phyloP scores from a whole-genome alignment of 192 early-diverging fungal genomes.

The Podila verticillata region DNA sequence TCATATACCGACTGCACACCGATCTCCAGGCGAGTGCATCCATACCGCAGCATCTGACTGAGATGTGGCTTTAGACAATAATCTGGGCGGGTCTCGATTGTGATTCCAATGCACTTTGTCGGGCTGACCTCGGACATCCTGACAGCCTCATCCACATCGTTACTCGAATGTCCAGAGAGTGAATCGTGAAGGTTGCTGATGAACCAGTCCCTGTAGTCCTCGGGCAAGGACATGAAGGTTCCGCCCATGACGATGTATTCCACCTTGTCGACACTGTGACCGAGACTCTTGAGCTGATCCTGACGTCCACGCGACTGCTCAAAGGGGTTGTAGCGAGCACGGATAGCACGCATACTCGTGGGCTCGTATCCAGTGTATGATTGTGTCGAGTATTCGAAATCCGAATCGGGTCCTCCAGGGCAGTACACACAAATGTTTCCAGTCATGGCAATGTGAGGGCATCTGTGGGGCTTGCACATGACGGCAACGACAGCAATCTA shows the following conservation, averaged over 20 bases:
- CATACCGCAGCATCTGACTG: slow-evolving; percentile 98
- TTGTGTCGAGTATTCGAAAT: slow-evolving; percentile 99
- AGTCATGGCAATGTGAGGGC: slow-evolving; percentile 99
- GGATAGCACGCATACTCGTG: slow-evolving; percentile 97
- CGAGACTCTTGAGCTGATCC: slow-evolving; percentile 92
- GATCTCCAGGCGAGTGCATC: slow-evolving; percentile 97
- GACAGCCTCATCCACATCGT: slow-evolving; percentile 97
- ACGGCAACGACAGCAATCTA: slow-evolving; percentile 95
- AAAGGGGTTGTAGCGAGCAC: slow-evolving; percentile 97
- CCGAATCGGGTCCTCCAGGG: slow-evolving; percentile 98
- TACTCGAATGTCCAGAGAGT: slow-evolving; percentile 89
- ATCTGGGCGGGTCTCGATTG: slow-evolving; percentile 98
- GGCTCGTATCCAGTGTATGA: slow-evolving; percentile 99
- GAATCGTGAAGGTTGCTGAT: slow-evolving; percentile 97
- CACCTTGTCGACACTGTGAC: slow-evolving; percentile 97
- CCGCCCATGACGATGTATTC: slow-evolving; percentile 99
- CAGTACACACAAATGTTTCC: slow-evolving; percentile 99
- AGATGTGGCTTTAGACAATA: slow-evolving; percentile 98
- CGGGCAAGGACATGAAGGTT: slow-evolving; percentile 96
- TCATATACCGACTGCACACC: slow-evolving; percentile 99
- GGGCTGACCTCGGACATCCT: slow-evolving; percentile 95
- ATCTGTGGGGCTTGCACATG: slow-evolving; percentile 97
- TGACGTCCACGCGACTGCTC: slow-evolving; percentile 95
- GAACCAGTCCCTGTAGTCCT: slow-evolving; percentile 98
- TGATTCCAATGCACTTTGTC: slow-evolving; percentile 99